Evolutionary conservation across 306 rosid genomes (phyloP), one percentile per base, ranked within the genome.

Genomic region (Senna siamea): DNA sequence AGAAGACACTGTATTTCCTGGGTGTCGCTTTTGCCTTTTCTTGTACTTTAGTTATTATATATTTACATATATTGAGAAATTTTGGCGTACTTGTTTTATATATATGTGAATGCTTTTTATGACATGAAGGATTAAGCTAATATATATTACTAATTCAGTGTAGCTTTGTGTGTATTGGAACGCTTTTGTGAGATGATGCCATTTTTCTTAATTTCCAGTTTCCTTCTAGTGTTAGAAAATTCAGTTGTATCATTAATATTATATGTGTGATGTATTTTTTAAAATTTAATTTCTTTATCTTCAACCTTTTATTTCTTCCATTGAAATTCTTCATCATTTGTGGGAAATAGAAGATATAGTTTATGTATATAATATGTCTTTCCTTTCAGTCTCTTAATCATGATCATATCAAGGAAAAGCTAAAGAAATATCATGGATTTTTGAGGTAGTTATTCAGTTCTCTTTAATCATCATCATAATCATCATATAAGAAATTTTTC

Each of bases 81-180:
- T 50, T 67, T 46, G 76, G n/a, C 73, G 75, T 76, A 59, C 30
- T 57, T n/a, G 8, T 60, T 73, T 72, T 26, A 26, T 26, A 26
- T 26, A 26, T 26, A 58, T 77, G 32, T 76, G 74, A 67, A 52
- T 60, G 59, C 4, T 69, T 26, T 23, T 61, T 35, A 75, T 80
- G 63, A 69, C 68, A 60, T 53, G 52, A 68, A 56, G 14, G 41
- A 63, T 60, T 69, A 54, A 44, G 68, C 13, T 68, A 28, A 19
- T 52, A 20, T 8, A 50, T 73, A 23, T 66, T 68, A 48, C 28
- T 53, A 26, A 53, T 22, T 55, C 58, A 76, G 81, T 58, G 74
- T 17, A 76, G 19, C 74, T 53, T 22, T 48, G 37, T 75, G 54
- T 26, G 34, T 14, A 1, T 53, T 44, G 44, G 73, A 69, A 52